Evolutionary conservation across 2,329 filamentous ascomycete species (phyloP), one percentile per base, ranked within the genome.

Genomic region (Aspergillus tamarii): DNA sequence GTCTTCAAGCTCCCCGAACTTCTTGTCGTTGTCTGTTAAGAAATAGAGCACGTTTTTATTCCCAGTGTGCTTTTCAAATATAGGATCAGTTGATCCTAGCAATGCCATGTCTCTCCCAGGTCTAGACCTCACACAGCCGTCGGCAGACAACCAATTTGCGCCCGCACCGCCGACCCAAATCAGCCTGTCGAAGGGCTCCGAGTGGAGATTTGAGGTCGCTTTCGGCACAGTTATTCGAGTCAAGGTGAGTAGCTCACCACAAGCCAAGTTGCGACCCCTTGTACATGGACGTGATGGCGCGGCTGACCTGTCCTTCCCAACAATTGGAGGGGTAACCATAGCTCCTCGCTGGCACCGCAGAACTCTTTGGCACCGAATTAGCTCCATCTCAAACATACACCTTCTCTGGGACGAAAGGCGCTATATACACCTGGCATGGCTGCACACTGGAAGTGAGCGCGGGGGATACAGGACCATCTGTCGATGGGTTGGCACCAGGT

Each of bases 321-420:
- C 34, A 32, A 62, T 55, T 54, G 59, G 64, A 62, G 64, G 28
- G 54, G 43, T 5, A 32, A 54, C 50, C 58, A 50, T 62, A 93
- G 82, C 84, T 98, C 30, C 80, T 92, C 61, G 88, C 86, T 39
- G 95, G 95, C 65, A 93, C 90, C 1, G 95, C 94, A 56, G 95
- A 99, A 78, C 88, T 96, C 74, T 97, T 98, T 76, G 95, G 95
- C 75, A 94, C 94, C 61, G 95, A 99, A 81, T 90, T 99, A 50
- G 93, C 93, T 12, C 85, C 87, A 11, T 91, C 90, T 62, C 90
- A 91, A 58, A 85, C 87, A 11, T 98, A 98, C 81, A 89, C 85
- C 36, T 94, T 99, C 78, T 85, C 87, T 53, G 91, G 92, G 61
- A 87, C 87, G 69, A 96, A 96, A 81, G 91, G 91, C 63, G 94